Evolutionary conservation across 805 yeast genomes (phyloP), one percentile per base, ranked within the genome.

Genomic region (Teunomyces kruisii): DNA sequence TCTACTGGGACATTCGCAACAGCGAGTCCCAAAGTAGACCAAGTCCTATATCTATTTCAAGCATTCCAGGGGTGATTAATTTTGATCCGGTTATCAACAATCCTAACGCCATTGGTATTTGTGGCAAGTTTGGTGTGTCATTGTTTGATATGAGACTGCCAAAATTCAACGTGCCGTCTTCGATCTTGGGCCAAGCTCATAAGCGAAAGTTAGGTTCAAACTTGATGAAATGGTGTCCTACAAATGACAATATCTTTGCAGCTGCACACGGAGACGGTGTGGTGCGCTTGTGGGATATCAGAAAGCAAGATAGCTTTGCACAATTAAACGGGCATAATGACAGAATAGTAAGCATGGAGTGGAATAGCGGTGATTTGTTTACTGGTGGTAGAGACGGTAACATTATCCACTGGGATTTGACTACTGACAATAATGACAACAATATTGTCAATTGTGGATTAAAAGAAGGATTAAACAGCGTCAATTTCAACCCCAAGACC

Each of bases 81-180:
- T 76, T 84, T 45, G 84, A 83, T 51, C 59, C 76, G 24, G 74
- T 78, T 32, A 58, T 74, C 4, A 39, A 39, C 12, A 42, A 42
- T 22, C 31, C 30, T 12, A 32, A 15, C 24, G 39, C 43, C 12
- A 55, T 83, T 43, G 85, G 89, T 0, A 64, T 85, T 2, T 81
- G 86, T 47, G 89, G 89, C 4, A 74, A 75, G 17, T 82, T 82
- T 57, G 96, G 96, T 2, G 75, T 88, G 8, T 83, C 94, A 0
- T 63, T 89, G 32, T 75, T 82, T 50, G 97, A 89, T 62, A 64
- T 87, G 51, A 72, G 96, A 52, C 72, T 75, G 3, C 68, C 74
- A 6, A 69, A 68, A 14, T 68, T 66, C 43, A 60, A 58, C 42
- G 57, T 70, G 3, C 75, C 75, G 13, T 37, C 50, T 3, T 40